These are phyloP conservation scores for Saitozyma podzolica DNA, from an alignment of 768 basidiomycete genomes.

Conservation along the genomic window DNA sequence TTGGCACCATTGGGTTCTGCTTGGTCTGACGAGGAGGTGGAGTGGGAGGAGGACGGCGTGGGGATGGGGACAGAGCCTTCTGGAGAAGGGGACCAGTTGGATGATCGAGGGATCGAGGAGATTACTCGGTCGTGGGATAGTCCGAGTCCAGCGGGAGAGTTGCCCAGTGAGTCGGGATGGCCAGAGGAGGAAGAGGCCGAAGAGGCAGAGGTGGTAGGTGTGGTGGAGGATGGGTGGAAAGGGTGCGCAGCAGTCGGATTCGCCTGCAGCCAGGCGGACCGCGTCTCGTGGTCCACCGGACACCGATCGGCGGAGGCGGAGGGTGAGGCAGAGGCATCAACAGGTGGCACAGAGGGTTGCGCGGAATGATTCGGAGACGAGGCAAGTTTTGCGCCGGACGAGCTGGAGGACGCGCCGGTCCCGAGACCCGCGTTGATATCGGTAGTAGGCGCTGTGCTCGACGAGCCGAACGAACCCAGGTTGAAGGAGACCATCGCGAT, in stretches of 20 bases:
- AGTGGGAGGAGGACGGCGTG: constrained; percentile 11
- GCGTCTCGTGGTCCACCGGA: constrained; percentile 66
- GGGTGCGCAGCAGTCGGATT: constrained; percentile 23
- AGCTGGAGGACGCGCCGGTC: no score
- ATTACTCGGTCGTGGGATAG: constrained; percentile 73
- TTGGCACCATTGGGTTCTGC: constrained; percentile 7
- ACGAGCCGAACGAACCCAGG: no score
- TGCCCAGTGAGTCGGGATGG: not conserved
- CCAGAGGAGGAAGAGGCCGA: constrained; percentile 14
- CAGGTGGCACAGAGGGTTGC: no score
- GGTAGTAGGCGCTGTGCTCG: no score
- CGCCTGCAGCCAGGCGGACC: constrained; percentile 56
- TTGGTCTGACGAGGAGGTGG: not conserved
- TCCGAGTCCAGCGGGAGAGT: constrained; percentile 44
- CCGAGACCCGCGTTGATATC: no score
- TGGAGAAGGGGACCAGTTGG: constrained; percentile 20
- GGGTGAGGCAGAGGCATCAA: not conserved
- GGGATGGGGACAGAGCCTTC: constrained; percentile 15
- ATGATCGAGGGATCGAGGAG: constrained; percentile 78
- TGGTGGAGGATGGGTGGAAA: constrained; percentile 10
- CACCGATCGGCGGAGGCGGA: constrained; percentile 54
- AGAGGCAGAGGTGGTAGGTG: constrained; percentile 8
- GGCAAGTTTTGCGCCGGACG: no score
- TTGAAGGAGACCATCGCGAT: no score
- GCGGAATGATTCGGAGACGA: no score